Base-by-base conservation (phyloP, 805 yeast genomes). In the Metschnikowia orientalis region DNA sequence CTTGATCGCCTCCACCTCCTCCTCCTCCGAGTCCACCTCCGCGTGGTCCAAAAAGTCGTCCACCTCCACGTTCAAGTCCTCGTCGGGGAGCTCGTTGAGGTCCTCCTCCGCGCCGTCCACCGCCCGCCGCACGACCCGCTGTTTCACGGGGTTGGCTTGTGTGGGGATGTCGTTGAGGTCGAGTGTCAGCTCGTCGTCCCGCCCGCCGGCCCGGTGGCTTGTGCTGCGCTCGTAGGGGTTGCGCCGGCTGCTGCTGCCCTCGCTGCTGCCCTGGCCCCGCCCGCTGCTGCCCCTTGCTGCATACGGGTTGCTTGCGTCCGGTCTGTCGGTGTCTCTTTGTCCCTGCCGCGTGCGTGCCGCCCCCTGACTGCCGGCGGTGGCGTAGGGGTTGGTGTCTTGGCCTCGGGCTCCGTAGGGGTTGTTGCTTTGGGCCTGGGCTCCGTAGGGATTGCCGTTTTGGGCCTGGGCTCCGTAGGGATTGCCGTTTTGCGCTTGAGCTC, bases 1-100 rank as follows among this genome's bases (percentile, higher is more conserved):
- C 54, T 84, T 87, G 43, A 90, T 77, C 27, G 77, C 84, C 53
- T 86, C 94, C 11, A 90, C 85, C 45, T 86, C 97, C 54, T 84
- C 94, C 43, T 89, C 96, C 42, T 87, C 89, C 38, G 69, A 59
- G 37, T 65, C 77, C 46, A 52, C 62, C 37, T 63, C 56, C 30
- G 63, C 61, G 23, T 65, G 61, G 28, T 61, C 59, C 18, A 61
- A 45, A 18, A 51, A 48, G 15, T 60, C 63, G 28, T 59, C 67
- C 19, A 59, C 37, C 11, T 57, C 61, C 14, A 63, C 58, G 40
- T 67, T 67, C 41, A 66, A 53, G 30, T 63, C 66, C 18, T 49
- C 53, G 10, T 45, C 53, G 3, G 59, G 60, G 13, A 47, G 25
- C 8, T 44, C 46, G 38, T 63, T 61, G 26, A 63, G 49, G 35